A percentile compares a stretch with the other conserved stretches of the same genome.
Conservation (phyloP, 2,329 filamentous ascomycete species). For the Chaetomium olivaceum region DNA sequence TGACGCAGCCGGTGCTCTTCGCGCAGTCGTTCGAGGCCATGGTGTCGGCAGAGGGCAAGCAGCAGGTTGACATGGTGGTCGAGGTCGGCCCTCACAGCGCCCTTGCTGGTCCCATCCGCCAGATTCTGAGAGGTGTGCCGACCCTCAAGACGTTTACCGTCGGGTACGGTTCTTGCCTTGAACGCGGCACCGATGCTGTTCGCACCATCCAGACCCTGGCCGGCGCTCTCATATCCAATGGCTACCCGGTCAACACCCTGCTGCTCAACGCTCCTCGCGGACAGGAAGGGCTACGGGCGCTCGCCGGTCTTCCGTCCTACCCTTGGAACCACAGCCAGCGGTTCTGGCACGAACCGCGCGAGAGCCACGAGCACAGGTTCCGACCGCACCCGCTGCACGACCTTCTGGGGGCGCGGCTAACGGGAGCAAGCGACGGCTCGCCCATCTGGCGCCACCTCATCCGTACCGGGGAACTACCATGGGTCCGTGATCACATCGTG, state of each 20-base stretch:
- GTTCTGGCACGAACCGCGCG: constrained; percentile 44
- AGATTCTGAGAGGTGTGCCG: constrained; percentile 30
- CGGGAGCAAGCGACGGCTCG: not conserved
- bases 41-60: constrained; percentile 24
- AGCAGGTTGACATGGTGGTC: constrained; percentile 34
- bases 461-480: constrained; percentile 33
- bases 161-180: constrained; percentile 23
- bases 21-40: constrained; percentile 28
- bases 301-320: constrained; percentile 44
- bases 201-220: constrained; percentile 25
- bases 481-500: constrained; percentile 48
- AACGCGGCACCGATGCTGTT: constrained; percentile 28
- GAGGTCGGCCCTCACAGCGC: constrained; percentile 39
- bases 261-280: not conserved
- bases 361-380: constrained; percentile 38
- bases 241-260: not conserved
- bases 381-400: constrained; percentile 32
- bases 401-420: constrained; percentile 33
- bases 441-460: not conserved
- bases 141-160: constrained; percentile 31
- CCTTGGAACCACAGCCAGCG: constrained; percentile 43
- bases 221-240: not conserved
- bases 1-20: not conserved
- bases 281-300: constrained; percentile 22
- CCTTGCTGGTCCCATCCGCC: constrained; percentile 35